A percentile compares a stretch with the other conserved stretches of the same genome.
Evolutionary conservation across 169 alveolate genomes (phyloP).

Genomic region (Eimeria acervulina): DNA sequence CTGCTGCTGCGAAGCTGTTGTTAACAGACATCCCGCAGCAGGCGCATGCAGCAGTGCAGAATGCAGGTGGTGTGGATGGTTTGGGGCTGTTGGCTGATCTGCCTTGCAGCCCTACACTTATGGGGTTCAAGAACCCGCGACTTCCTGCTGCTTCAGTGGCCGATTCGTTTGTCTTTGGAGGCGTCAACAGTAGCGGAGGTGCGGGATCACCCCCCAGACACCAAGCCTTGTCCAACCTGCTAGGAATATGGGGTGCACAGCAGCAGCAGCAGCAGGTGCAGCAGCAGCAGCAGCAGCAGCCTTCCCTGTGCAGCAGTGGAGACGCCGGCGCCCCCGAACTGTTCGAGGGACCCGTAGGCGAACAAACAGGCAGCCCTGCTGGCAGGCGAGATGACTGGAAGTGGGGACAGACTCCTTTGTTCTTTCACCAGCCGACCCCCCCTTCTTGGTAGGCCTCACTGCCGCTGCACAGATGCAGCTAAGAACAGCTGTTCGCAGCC

Average conservation of each 20-base stretch:
- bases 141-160: neutral
- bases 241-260: slow-evolving; percentile 15
- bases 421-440: slow-evolving; percentile 39
- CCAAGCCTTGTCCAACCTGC: slow-evolving; percentile 28
- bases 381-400: slow-evolving; percentile 45
- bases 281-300: slow-evolving; percentile 13
- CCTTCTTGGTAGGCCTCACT: slow-evolving; percentile 33
- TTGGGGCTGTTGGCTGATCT: slow-evolving; percentile 9
- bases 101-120: neutral
- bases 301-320: slow-evolving; percentile 21
- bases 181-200: neutral
- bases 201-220: neutral
- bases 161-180: slow-evolving; percentile 12
- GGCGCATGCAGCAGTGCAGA: slow-evolving; percentile 27
- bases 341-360: slow-evolving; percentile 43
- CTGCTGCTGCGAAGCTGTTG: slow-evolving; percentile 37
- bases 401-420: slow-evolving; percentile 63
- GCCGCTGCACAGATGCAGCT: slow-evolving; percentile 16
- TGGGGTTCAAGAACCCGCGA: slow-evolving; percentile 10
- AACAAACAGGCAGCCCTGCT: slow-evolving; percentile 18
- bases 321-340: neutral
- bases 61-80: neutral
- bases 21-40: slow-evolving; percentile 51
- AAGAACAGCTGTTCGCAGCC: neutral
- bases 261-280: neutral